Percentiles rank a stretch among this genome's conserved stretches.
Evolutionary conservation across 768 basidiomycete genomes (phyloP).

Genomic region (Serpula lacrymans): DNA sequence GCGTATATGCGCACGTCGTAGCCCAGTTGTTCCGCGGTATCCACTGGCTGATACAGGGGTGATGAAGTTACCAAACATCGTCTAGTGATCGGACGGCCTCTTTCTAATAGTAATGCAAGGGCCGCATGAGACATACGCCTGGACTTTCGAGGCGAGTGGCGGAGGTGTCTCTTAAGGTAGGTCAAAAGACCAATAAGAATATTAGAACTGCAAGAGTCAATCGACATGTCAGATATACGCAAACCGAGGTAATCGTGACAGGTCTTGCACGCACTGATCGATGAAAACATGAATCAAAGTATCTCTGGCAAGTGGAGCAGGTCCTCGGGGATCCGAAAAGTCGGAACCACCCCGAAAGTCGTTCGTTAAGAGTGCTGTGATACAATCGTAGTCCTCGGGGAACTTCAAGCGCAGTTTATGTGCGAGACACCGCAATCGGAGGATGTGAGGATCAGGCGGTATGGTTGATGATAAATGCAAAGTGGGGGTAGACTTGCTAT

Average conservation of each 20-base stretch:
- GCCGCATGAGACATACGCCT: constrained; percentile 74
- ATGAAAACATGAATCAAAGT: constrained; percentile 38
- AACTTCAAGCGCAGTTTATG: constrained; percentile 55
- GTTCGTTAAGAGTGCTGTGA: constrained; percentile 29
- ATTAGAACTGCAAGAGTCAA: constrained; percentile 60
- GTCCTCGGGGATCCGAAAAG: constrained; percentile 31
- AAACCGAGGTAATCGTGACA: background rate
- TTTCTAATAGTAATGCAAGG: constrained; percentile 73
- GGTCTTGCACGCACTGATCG: constrained; percentile 43
- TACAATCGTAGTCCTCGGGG: constrained; percentile 44
- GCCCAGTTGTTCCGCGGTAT: constrained; percentile 64
- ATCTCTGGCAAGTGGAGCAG: constrained; percentile 28
- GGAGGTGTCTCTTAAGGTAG: constrained; percentile 58
- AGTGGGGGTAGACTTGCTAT: constrained; percentile 46
- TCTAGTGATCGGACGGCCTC: constrained; percentile 71
- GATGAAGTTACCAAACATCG: constrained; percentile 79
- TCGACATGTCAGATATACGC: background rate
- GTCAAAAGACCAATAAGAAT: constrained; percentile 82
- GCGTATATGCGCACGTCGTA: constrained; percentile 71
- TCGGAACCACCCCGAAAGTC: constrained; percentile 29
- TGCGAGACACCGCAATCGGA: constrained; percentile 52
- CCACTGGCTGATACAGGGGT: constrained; percentile 82
- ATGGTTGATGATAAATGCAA: constrained; percentile 36
- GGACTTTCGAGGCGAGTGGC: constrained; percentile 25
- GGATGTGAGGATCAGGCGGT: constrained; percentile 44